A percentile compares a stretch with the other conserved stretches of the same genome.
Conservation (phyloP, 257 asterid genomes). For the Jacaranda copaia region DNA sequence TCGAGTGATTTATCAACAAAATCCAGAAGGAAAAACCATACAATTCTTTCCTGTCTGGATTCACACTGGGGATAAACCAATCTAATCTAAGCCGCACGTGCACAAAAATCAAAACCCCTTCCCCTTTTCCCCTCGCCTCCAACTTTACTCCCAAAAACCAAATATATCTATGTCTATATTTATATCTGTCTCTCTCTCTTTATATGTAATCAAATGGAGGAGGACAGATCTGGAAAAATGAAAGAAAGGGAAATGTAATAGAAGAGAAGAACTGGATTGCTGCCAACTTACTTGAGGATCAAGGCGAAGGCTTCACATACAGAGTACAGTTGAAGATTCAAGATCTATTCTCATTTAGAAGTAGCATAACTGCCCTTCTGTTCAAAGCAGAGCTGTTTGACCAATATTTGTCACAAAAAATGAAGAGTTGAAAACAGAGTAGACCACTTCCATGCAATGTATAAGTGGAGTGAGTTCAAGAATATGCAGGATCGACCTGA, state of each 20-base stretch:
- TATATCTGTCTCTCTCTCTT: too few species aligned
- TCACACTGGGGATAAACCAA: not conserved
- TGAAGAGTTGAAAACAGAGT: slow-evolving; percentile 16
- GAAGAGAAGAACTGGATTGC: not conserved
- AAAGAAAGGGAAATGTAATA: not conserved
- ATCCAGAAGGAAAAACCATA: not conserved
- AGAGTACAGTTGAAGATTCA: not conserved
- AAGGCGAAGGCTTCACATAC: not conserved
- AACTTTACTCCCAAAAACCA: too few species aligned
- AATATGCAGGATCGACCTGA: not conserved
- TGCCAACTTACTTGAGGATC: slow-evolving; percentile 12
- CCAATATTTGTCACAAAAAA: not conserved
- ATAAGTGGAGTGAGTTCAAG: slow-evolving; percentile 14
- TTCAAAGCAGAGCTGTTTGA: slow-evolving; percentile 18
- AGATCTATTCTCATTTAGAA: slow-evolving; percentile 19
- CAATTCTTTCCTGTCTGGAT: slow-evolving; percentile 1
- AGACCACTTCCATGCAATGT: slow-evolving; percentile 4
- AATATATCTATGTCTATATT: too few species aligned
- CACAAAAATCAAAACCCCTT: not conserved
- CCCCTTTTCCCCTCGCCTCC: too few species aligned
- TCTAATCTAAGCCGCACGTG: slow-evolving; percentile 6
- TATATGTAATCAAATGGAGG: not conserved
- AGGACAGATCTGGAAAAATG: not conserved
- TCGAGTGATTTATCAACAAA: not conserved
- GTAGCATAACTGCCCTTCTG: slow-evolving; percentile 20